These are phyloP conservation scores for Sporobolomyces pararoseus DNA, from an alignment of 768 basidiomycete genomes.

Conservation along the genomic window DNA sequence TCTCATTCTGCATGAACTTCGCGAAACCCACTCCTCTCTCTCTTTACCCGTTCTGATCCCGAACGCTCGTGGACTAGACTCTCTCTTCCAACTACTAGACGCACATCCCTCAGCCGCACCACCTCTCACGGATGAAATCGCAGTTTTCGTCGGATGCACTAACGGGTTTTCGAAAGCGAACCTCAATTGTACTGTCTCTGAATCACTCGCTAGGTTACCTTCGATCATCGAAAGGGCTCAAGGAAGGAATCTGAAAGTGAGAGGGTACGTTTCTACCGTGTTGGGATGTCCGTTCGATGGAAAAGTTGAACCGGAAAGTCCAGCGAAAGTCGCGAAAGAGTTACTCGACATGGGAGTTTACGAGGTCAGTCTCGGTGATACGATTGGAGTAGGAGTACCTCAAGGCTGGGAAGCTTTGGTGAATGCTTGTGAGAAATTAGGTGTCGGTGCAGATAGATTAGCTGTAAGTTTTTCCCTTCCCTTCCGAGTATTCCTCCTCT, in stretches of 20 bases:
- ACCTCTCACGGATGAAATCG: constrained; percentile 65
- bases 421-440: constrained; percentile 60
- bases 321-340: constrained; percentile 66
- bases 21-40: constrained; percentile 6
- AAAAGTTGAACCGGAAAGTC: constrained; percentile 60
- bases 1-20: background rate
- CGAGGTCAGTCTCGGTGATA: constrained; percentile 76
- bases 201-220: constrained; percentile 64
- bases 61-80: constrained; percentile 28
- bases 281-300: constrained; percentile 77
- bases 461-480: constrained; percentile 50
- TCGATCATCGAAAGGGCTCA: constrained; percentile 62
- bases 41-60: constrained; percentile 40
- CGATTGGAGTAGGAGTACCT: constrained; percentile 80
- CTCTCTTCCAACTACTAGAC: constrained; percentile 22
- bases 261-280: constrained; percentile 44
- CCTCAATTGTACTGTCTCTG: constrained; percentile 68
- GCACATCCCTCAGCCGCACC: background rate
- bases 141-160: constrained; percentile 83
- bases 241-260: constrained; percentile 63
- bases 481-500: too few species aligned
- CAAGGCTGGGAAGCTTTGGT: constrained; percentile 64
- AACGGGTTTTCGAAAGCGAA: constrained; percentile 82
- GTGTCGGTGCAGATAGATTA: constrained; percentile 62
- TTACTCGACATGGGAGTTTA: constrained; percentile 88